Base-by-base conservation (phyloP, 225 moss, liverwort and hornwort species). In the Marchantia paleacea region DNA sequence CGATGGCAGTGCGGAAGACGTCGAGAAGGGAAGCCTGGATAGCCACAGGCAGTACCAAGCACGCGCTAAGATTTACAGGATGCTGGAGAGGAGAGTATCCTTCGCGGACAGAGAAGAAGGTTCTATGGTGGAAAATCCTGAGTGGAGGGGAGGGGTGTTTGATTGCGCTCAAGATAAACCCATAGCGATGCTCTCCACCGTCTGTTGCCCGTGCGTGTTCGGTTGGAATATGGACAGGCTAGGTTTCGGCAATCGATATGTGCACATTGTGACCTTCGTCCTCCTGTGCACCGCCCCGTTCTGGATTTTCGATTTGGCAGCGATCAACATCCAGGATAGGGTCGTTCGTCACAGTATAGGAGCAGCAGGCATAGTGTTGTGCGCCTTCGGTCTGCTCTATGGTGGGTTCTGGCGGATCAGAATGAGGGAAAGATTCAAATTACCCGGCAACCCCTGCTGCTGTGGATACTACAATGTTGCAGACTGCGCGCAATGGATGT, bases 341-440 rank as follows among this genome's bases (percentile, higher is more conserved):
- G 80, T 61, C 76, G 93, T 97, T 74, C 86, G 96, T 70, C 81
- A 87, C 31, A 81, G 90, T 25, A 73, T 97, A 62, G 92, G 80
- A 30, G 81, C 80, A 7, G 72, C 93, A 7, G 96, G 96, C 25
- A 90, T 92, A 48, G 93, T 83, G 49, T 64, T 97, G 7, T 92
- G 96, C 85, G 80, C 82, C 22, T 97, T 97, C 70, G 92, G 93
- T 53, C 61, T 94, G 71, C 85, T 94, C 25, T 97, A 97, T 24
- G 96, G 96, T 10, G 96, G 96, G 14, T 97, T 92, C 71, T 97
- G 96, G 96, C 85, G 96, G 58, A 94, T 97, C 49, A 91, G 82
- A 78, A 97, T 97, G 78, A 83, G 96, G 74, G 93, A 97, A 54
- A 91, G 91, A 19, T 94, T 85, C 86, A 92, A 91, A 7, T 85